Conservation (phyloP, 2,329 filamentous ascomycete species). For the Trichoderma aggressivum region DNA sequence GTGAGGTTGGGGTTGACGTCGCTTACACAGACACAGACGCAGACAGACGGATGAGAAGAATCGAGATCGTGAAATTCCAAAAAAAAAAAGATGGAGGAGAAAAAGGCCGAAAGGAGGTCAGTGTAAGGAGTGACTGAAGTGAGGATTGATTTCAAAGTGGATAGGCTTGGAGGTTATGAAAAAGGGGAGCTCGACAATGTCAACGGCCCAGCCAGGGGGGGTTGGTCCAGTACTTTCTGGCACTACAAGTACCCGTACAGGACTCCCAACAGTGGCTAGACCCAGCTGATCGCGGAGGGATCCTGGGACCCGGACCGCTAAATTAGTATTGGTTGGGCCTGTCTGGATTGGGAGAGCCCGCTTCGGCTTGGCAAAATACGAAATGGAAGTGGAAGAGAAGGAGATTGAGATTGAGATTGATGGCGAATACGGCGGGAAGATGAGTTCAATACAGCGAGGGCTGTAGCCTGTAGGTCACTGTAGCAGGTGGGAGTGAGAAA, state of each 20-base stretch:
- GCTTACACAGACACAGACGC: no score
- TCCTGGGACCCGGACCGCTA: conserved; percentile 17
- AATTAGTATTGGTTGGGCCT: conserved; percentile 16
- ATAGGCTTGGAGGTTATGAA: conserved; percentile 36
- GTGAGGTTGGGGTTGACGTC: no score
- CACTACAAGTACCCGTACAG: not conserved
- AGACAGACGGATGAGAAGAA: conserved; percentile 10
- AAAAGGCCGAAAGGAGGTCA: conserved; percentile 16
- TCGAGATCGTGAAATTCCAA: conserved; percentile 15
- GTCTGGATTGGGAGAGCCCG: conserved; percentile 10
- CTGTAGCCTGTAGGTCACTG: not conserved
- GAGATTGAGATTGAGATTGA: not conserved
- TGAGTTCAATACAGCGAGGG: not conserved
- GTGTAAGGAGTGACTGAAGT: conserved; percentile 39
- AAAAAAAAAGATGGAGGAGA: conserved; percentile 18
- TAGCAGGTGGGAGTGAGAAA: not conserved
- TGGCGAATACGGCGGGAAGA: not conserved
- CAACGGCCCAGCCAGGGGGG: conserved; percentile 19
- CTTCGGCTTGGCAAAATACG: conserved; percentile 7
- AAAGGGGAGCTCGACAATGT: conserved; percentile 33
- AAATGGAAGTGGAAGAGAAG: not conserved
- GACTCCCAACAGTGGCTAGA: conserved; percentile 27
- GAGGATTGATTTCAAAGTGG: conserved; percentile 37
- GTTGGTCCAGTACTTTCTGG: conserved; percentile 4
- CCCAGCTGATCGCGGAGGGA: conserved; percentile 34